Evolutionary conservation across 2,329 filamentous ascomycete genomes (phyloP), one percentile per base, ranked within the genome.

Genomic region (Nakataea oryzae): DNA sequence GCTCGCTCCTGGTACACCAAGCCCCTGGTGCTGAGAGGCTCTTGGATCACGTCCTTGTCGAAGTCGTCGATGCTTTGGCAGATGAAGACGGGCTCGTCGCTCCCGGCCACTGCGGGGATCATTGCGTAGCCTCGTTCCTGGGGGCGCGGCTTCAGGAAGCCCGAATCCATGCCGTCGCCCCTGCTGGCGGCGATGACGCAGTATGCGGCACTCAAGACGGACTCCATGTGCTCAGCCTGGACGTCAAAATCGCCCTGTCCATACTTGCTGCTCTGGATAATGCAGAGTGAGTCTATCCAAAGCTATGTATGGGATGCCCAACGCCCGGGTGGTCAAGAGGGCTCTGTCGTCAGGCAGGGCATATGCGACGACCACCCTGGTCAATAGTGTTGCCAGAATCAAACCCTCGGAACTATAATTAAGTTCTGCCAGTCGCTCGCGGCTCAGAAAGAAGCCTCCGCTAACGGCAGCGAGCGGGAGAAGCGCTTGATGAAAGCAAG

Each of bases 1-100:
- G 69, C 71, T n/a, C 70, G 66, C 62, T 77, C 76, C 62, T 78
- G 75, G 5, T 76, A 56, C 0, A 76, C 75, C 76, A 75, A 78
- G 0, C 71, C 75, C 3, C 75, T 67, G 6, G 62, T 65, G 60
- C 70, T 75, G 3, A 78, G 64, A 1, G 64, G 17, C 0, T 70
- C 66, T 0, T 71, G 58, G 1, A 71, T 65, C 0, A 77, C 74
- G 13, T 77, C 63, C 0, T 59, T 9, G 1, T 66, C 34, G 30
- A 69, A 71, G 57, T 71, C 67, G n/a, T 47, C 21, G 5, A 47
- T 8, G 17, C n/a, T 47, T 7, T n/a, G 21, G 41, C 41, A 21
- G 17, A 47, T 47, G 41, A 21, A 47, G 41, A 47, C 17, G 3
- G 41, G 41, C 41, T 47, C 41, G 21, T 47, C 41, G 6, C 41